phyloP scores from a whole-genome alignment of 441 rosid genomes.

The Cnidoscolus chayamansa region DNA sequence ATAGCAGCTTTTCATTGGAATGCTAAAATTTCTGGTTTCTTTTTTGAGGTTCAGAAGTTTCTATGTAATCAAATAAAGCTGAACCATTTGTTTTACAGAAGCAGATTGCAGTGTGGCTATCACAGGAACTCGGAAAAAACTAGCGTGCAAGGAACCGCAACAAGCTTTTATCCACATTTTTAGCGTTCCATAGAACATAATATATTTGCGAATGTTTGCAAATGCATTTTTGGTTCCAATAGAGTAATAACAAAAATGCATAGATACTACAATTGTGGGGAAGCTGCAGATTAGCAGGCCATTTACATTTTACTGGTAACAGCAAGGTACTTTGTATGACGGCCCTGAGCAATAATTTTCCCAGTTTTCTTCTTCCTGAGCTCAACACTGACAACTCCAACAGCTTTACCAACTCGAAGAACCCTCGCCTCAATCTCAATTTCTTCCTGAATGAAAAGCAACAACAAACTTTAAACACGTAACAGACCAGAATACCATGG shows the following conservation, averaged over 20 bases:
- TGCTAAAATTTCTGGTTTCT: too few relatives aligned
- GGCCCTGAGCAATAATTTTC: conserved; percentile 80
- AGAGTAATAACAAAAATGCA: conserved; percentile 1
- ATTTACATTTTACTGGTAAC: conserved; percentile 49
- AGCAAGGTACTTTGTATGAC: conserved; percentile 77
- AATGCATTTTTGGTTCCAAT: not conserved
- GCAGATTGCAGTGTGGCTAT: too few relatives aligned
- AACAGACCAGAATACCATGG: not conserved
- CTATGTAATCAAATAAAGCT: too few relatives aligned
- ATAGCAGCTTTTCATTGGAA: too few relatives aligned
- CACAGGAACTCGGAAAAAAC: not conserved
- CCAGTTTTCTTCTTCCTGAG: conserved; percentile 72
- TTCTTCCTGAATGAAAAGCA: conserved; percentile 52
- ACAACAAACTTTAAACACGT: conserved; percentile 4
- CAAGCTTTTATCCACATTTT: not conserved
- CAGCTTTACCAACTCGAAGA: conserved; percentile 74
- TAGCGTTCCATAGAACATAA: not conserved
- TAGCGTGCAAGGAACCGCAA: not conserved
- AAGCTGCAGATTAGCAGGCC: not conserved
- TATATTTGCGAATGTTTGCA: not conserved
- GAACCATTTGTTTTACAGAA: too few relatives aligned
- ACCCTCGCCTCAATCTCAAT: conserved; percentile 59
- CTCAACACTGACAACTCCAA: conserved; percentile 72
- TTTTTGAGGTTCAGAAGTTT: too few relatives aligned
- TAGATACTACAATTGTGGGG: not conserved